Evolutionary conservation across 2,329 filamentous ascomycete genomes (phyloP).

Genomic region (Venturia aucupariae): DNA sequence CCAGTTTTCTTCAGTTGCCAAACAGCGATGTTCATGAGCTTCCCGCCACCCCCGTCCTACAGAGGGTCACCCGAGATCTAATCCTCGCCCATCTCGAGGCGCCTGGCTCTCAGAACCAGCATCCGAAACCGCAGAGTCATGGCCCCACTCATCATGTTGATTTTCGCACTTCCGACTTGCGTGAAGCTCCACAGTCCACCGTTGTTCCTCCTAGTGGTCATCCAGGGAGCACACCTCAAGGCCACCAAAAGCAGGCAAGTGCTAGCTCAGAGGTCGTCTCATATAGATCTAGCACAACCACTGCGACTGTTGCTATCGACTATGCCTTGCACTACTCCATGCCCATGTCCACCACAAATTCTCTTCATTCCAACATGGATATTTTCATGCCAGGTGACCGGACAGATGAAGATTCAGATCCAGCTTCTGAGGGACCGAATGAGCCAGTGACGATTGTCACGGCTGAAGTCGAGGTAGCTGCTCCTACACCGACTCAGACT

Average conservation of each 20-base stretch:
- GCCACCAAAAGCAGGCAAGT: conserved; percentile 4
- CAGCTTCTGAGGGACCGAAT: conserved; percentile 4
- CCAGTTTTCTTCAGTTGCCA: neutral
- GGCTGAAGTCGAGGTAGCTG: conserved; percentile 13
- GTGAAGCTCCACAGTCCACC: neutral
- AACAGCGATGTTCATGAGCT: conserved; percentile 13
- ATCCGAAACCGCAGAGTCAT: neutral
- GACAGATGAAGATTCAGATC: neutral
- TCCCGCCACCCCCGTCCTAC: conserved; percentile 12
- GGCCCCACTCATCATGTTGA: neutral
- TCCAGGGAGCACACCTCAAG: neutral
- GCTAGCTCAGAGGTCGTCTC: neutral
- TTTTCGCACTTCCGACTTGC: neutral
- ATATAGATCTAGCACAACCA: conserved; percentile 14
- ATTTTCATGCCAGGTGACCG: conserved; percentile 17
- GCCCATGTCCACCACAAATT: neutral
- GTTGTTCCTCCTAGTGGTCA: neutral
- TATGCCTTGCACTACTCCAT: conserved; percentile 26
- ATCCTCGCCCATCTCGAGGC: conserved; percentile 7
- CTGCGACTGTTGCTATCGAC: conserved; percentile 22
- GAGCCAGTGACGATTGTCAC: conserved; percentile 12
- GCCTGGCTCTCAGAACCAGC: neutral
- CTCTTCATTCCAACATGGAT: conserved; percentile 20
- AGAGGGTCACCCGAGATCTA: conserved; percentile 13
- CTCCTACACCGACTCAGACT: conserved; percentile 10